Percentiles rank a stretch among this genome's conserved stretches.
phyloP scores from a whole-genome alignment of 805 yeast genomes.

The Schwanniomyces occidentalis region DNA sequence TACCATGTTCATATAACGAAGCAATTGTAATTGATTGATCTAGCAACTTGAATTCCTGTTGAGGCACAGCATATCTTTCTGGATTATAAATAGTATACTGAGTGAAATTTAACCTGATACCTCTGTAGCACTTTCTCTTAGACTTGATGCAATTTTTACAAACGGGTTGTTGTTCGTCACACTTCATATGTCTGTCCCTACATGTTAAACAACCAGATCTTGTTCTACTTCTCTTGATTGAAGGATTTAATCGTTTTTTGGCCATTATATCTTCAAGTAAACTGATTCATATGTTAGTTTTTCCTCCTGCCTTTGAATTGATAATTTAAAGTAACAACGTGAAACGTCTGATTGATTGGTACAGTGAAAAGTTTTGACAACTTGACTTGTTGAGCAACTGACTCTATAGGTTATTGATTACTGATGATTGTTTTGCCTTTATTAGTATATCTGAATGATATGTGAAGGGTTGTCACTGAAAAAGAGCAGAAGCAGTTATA shows the following conservation, averaged over 20 bases:
- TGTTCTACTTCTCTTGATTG: slow-evolving; percentile 35
- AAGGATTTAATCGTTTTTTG: slow-evolving; percentile 21
- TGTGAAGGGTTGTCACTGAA: no score
- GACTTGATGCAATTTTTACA: slow-evolving; percentile 58
- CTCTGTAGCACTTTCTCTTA: slow-evolving; percentile 48
- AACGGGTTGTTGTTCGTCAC: slow-evolving; percentile 63
- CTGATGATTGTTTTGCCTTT: no score
- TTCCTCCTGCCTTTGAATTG: no score
- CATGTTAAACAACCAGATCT: slow-evolving; percentile 61
- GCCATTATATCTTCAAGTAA: no score
- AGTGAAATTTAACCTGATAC: slow-evolving; percentile 46
- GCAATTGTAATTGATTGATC: slow-evolving; percentile 48
- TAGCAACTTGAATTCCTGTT: slow-evolving; percentile 13
- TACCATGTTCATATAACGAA: slow-evolving; percentile 37
- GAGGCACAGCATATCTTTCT: slow-evolving; percentile 9
- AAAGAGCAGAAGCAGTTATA: no score
- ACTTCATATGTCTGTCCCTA: slow-evolving; percentile 65
- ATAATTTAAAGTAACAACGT: no score
- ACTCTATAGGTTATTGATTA: no score
- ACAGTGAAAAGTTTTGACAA: no score
- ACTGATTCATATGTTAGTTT: no score
- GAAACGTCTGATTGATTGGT: no score
- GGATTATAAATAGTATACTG: slow-evolving; percentile 42
- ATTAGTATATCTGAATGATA: no score
- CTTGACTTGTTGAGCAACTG: no score